These are phyloP conservation scores for Firmiana major DNA, from an alignment of 345 rosid genomes.

Conservation along the genomic window DNA sequence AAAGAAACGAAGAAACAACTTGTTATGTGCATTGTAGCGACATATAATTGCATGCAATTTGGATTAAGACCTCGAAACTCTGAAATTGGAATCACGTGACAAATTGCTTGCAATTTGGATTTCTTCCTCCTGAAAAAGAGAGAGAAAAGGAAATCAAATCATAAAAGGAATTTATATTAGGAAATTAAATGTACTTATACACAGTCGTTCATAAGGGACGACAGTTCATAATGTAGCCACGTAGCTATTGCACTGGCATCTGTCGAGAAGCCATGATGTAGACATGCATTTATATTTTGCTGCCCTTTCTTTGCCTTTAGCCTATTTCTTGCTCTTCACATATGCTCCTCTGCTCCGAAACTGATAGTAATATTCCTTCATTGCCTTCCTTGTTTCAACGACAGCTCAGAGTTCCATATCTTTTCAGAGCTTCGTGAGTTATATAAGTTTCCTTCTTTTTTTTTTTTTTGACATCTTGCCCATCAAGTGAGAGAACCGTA, in stretches of 20 bases:
- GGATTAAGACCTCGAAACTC: too few species aligned
- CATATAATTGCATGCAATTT: too few species aligned
- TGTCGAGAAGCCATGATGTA: conserved; percentile 3
- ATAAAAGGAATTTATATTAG: neutral
- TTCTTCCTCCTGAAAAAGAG: neutral
- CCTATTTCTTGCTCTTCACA: conserved; percentile 7
- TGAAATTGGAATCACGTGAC: too few species aligned
- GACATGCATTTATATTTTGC: neutral
- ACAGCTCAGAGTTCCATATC: neutral
- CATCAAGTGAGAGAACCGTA: neutral
- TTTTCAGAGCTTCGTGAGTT: neutral
- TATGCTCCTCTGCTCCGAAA: neutral
- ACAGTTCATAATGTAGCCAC: conserved; percentile 15
- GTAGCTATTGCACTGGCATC: conserved; percentile 12
- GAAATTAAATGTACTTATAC: neutral
- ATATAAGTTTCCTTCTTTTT: neutral
- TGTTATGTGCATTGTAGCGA: too few species aligned
- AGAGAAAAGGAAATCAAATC: neutral
- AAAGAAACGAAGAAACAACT: too few species aligned
- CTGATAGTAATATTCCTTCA: neutral
- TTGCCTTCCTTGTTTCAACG: neutral
- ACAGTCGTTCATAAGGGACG: neutral
- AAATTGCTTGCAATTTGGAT: neutral
- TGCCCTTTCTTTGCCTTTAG: neutral
- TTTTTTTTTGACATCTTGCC: neutral